Conservation (phyloP, 768 basidiomycete species). For the Russula sp. region DNA sequence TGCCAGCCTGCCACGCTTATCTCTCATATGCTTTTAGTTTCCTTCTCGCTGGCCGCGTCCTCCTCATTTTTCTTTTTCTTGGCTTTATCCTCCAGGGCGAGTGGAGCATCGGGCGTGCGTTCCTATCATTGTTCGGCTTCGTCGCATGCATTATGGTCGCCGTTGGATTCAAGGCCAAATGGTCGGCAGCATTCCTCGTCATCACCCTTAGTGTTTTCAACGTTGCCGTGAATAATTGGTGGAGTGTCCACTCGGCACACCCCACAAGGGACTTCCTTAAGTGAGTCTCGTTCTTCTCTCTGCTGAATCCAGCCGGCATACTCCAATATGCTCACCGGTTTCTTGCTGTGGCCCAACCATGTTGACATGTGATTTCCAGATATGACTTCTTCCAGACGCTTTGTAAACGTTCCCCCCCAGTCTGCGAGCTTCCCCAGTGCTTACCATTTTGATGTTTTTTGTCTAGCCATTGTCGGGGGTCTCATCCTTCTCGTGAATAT, state of each 20-base stretch:
- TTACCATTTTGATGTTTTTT: constrained; percentile 17
- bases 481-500: constrained; percentile 97
- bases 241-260: constrained; percentile 88
- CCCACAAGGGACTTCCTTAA: constrained; percentile 98
- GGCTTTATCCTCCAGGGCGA: constrained; percentile 93
- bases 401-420: constrained; percentile 44
- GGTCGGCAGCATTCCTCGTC: constrained; percentile 95
- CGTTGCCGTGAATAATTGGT: constrained; percentile 98
- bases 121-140: constrained; percentile 88
- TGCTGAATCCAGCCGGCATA: background rate
- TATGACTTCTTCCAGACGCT: constrained; percentile 99
- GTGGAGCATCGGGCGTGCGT: constrained; percentile 82
- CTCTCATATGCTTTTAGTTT: constrained; percentile 56
- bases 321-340: constrained; percentile 2
- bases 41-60: constrained; percentile 93
- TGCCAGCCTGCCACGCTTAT: constrained; percentile 16
- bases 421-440: background rate
- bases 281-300: constrained; percentile 39
- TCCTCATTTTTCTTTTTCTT: constrained; percentile 98
- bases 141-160: constrained; percentile 95
- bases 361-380: constrained; percentile 44
- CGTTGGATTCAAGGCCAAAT: constrained; percentile 98
- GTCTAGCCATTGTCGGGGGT: constrained; percentile 87
- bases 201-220: constrained; percentile 91
- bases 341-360: constrained; percentile 4